phyloP scores from a whole-genome alignment of 2,329 filamentous ascomycete genomes.

The Botrytis aclada region DNA sequence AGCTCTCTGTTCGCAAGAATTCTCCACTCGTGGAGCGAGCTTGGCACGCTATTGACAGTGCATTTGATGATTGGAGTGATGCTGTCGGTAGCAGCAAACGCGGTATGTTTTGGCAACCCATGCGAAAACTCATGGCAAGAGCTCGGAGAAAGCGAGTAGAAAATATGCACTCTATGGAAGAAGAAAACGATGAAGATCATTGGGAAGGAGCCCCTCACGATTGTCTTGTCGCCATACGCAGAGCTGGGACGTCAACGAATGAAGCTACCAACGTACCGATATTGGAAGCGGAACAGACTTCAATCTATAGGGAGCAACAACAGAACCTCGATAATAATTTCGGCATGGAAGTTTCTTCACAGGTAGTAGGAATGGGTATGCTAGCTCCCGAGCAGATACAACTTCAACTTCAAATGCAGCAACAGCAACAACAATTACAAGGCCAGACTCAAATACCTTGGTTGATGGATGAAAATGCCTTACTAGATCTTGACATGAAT shows the following conservation, averaged over 20 bases:
- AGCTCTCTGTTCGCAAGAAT: constrained; percentile 39
- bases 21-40: constrained; percentile 42
- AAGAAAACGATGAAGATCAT: constrained; percentile 10
- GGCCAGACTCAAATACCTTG: constrained; percentile 22
- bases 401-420: constrained; percentile 29
- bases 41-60: constrained; percentile 41
- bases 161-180: constrained; percentile 41
- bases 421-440: constrained; percentile 23
- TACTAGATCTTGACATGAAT: constrained; percentile 35
- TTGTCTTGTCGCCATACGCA: constrained; percentile 4
- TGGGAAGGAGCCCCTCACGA: constrained; percentile 19
- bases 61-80: constrained; percentile 32
- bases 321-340: background rate
- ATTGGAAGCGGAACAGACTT: background rate
- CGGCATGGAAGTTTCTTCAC: constrained; percentile 24
- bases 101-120: constrained; percentile 61
- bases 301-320: background rate
- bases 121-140: constrained; percentile 58
- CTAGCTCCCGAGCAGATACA: constrained; percentile 30
- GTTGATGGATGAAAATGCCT: constrained; percentile 32
- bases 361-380: constrained; percentile 30
- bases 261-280: background rate
- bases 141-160: constrained; percentile 52
- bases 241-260: background rate
- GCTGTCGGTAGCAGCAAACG: constrained; percentile 41